These are phyloP conservation scores for Lomentospora prolificans DNA, from an alignment of 2,329 filamentous ascomycete species.

Conservation along the genomic window DNA sequence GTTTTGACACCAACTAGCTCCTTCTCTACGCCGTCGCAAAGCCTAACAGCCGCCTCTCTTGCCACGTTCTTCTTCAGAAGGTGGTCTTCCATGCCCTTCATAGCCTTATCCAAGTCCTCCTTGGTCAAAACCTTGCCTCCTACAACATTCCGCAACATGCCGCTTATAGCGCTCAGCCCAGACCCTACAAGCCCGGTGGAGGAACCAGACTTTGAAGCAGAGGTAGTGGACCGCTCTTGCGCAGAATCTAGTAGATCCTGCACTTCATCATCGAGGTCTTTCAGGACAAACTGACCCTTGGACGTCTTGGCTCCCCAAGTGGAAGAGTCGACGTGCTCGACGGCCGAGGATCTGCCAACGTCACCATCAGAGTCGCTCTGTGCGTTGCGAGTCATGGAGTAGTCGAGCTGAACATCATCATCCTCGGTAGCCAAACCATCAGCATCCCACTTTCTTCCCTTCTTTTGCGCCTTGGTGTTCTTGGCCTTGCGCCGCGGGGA, in stretches of 20 bases:
- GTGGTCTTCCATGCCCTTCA: constrained; percentile 95
- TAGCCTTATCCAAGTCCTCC: constrained; percentile 79
- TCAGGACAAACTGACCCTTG: constrained; percentile 88
- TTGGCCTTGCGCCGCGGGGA: constrained; percentile 46
- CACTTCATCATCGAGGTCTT: constrained; percentile 88
- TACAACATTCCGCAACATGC: constrained; percentile 88
- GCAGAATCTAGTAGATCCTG: constrained; percentile 77
- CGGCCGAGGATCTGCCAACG: constrained; percentile 41
- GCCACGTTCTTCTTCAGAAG: constrained; percentile 93
- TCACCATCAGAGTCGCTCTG: constrained; percentile 29
- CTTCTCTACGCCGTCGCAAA: constrained; percentile 85
- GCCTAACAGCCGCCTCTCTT: constrained; percentile 79
- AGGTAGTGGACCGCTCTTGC: constrained; percentile 47
- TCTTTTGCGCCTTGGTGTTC: constrained; percentile 56
- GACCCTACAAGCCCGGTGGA: constrained; percentile 64
- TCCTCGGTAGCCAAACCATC: constrained; percentile 82
- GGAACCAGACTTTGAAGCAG: constrained; percentile 31
- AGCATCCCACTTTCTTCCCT: constrained; percentile 84
- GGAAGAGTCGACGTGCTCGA: constrained; percentile 67
- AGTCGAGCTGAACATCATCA: constrained; percentile 72
- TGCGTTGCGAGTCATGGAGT: constrained; percentile 58
- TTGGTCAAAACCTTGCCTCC: constrained; percentile 88
- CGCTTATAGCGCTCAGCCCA: constrained; percentile 71
- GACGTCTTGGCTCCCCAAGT: constrained; percentile 78
- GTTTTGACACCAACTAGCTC: constrained; percentile 89